A percentile compares a stretch with the other conserved stretches of the same genome.
These are phyloP conservation scores for Pleurotus eryngii DNA, from an alignment of 768 basidiomycete species.

Conservation along the genomic window DNA sequence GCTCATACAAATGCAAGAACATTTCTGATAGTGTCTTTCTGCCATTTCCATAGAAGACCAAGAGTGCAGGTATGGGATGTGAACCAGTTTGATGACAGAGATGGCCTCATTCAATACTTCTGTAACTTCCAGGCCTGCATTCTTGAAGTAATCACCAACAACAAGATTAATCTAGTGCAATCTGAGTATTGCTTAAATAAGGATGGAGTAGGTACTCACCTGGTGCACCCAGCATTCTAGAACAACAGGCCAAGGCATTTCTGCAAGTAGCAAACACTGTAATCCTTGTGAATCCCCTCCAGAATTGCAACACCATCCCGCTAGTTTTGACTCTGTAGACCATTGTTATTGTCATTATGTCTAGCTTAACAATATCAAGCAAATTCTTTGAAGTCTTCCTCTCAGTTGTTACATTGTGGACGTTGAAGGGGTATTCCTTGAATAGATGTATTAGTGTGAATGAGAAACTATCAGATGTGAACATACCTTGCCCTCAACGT, in stretches of 20 bases:
- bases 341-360: background rate
- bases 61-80: slow-evolving; percentile 29
- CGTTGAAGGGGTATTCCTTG: no score
- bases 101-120: slow-evolving; percentile 18
- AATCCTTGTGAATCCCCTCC: slow-evolving; percentile 31
- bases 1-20: slow-evolving; percentile 19
- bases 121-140: slow-evolving; percentile 14
- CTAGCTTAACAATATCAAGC: no score
- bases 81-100: slow-evolving; percentile 36
- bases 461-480: no score
- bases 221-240: slow-evolving; percentile 33
- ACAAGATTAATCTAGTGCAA: slow-evolving; percentile 32
- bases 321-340: slow-evolving; percentile 14
- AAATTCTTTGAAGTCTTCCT: no score
- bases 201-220: slow-evolving; percentile 10
- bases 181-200: no score
- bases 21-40: slow-evolving; percentile 9
- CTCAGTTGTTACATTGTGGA: no score
- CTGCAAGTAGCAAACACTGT: slow-evolving; percentile 9
- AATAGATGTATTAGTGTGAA: no score
- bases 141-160: slow-evolving; percentile 34
- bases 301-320: slow-evolving; percentile 22
- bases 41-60: slow-evolving; percentile 20
- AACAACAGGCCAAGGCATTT: slow-evolving; percentile 21
- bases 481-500: no score